Evolutionary conservation across 108 stramenopile genomes (phyloP).

Genomic region (Skeletonema grethae): DNA sequence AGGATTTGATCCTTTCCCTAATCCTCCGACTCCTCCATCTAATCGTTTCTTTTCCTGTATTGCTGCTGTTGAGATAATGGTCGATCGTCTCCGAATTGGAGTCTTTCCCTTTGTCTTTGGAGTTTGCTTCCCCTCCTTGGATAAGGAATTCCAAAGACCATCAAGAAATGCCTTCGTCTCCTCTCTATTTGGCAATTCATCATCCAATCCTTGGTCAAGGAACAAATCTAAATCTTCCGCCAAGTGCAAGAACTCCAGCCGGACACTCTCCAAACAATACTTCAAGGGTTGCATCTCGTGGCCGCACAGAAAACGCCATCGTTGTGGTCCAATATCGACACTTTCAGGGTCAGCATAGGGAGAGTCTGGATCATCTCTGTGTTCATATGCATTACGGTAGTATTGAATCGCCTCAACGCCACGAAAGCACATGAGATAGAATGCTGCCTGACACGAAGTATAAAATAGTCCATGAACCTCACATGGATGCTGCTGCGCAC

Average conservation of each 20-base stretch:
- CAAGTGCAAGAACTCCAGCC: conserved; percentile 89
- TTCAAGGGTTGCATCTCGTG: conserved; percentile 86
- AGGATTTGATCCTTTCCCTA: conserved; percentile 91
- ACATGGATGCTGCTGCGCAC: conserved; percentile 59
- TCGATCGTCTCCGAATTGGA: conserved; percentile 47
- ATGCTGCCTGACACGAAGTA: conserved; percentile 94
- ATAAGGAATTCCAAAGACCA: conserved; percentile 22
- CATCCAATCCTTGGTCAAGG: conserved; percentile 13
- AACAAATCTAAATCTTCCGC: conserved; percentile 66
- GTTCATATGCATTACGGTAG: conserved; percentile 50
- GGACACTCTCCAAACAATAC: conserved; percentile 93
- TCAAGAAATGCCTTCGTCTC: conserved; percentile 34
- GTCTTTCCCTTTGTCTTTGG: conserved; percentile 23
- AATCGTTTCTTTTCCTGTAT: conserved; percentile 68
- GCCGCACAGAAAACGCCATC: conserved; percentile 69
- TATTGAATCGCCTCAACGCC: conserved; percentile 74
- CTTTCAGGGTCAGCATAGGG: conserved; percentile 40
- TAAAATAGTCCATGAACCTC: conserved; percentile 90
- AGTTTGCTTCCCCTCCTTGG: conserved; percentile 20
- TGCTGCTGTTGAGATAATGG: conserved; percentile 66
- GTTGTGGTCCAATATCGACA: conserved; percentile 54
- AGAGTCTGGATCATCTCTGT: conserved; percentile 41
- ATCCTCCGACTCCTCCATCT: conserved; percentile 85
- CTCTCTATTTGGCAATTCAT: conserved; percentile 6
- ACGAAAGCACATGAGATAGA: conserved; percentile 98